Conservation (phyloP, 306 rosid genomes). For the Pterocarpus santalinus region DNA sequence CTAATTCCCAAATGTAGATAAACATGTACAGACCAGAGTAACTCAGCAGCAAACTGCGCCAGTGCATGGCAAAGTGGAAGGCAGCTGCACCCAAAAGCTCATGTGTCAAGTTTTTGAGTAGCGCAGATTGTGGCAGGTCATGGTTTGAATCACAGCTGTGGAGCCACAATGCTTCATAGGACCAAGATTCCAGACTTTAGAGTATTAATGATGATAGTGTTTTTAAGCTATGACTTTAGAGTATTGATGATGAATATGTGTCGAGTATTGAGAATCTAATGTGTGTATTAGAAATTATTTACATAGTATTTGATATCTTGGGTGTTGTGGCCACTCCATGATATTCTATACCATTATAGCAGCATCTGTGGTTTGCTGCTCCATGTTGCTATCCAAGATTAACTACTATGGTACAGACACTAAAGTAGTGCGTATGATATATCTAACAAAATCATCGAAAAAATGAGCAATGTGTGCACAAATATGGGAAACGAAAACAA, state of each 20-base stretch:
- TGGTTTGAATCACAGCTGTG: not conserved
- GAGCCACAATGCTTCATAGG: not conserved
- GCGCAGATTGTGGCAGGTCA: not conserved
- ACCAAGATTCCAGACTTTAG: not conserved
- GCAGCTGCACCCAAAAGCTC: not conserved
- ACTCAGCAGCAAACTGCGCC: not conserved
- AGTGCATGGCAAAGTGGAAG: no score
- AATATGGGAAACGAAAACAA: not conserved
- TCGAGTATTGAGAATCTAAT: not conserved
- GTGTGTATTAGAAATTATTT: not conserved
- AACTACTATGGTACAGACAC: not conserved
- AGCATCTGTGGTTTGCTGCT: not conserved
- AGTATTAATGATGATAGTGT: not conserved
- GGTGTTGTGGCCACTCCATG: not conserved
- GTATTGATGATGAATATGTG: not conserved
- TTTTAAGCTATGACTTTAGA: not conserved
- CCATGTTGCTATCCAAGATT: not conserved
- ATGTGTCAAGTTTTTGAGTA: not conserved
- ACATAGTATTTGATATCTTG: not conserved
- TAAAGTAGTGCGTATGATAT: not conserved
- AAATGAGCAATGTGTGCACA: slow-evolving; percentile 18
- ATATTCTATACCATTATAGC: not conserved
- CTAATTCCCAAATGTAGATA: slow-evolving; percentile 11
- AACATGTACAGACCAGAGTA: not conserved
- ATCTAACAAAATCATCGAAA: slow-evolving; percentile 19